phyloP scores from a whole-genome alignment of 2,329 filamentous ascomycete genomes.

The Fonsecaea monophora region DNA sequence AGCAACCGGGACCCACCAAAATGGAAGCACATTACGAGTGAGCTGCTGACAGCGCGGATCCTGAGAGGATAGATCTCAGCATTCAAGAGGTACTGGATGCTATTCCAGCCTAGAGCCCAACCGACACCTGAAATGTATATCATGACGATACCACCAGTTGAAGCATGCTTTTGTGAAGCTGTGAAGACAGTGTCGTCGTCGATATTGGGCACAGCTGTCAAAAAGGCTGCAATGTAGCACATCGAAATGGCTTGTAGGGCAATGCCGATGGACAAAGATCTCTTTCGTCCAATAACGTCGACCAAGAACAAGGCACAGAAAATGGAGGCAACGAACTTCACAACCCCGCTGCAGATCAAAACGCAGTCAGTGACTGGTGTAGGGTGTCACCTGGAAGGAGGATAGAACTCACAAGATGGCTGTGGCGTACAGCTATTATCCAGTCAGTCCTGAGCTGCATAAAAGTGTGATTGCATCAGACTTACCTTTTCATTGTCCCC shows the following conservation, averaged over 20 bases:
- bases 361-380: conserved; percentile 53
- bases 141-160: conserved; percentile 51
- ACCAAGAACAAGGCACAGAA: conserved; percentile 78
- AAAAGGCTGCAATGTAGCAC: conserved; percentile 62
- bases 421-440: conserved; percentile 66
- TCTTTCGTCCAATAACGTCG: conserved; percentile 77
- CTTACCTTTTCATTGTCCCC: conserved; percentile 66
- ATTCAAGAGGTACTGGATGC: conserved; percentile 54
- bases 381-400: neutral
- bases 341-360: conserved; percentile 64
- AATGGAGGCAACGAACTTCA: conserved; percentile 72
- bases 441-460: neutral
- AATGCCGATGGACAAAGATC: conserved; percentile 58
- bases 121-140: conserved; percentile 55
- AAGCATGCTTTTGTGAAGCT: conserved; percentile 42
- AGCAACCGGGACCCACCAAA: conserved; percentile 39
- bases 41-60: conserved; percentile 51
- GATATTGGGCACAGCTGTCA: conserved; percentile 47
- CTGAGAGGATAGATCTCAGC: conserved; percentile 55
- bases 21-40: conserved; percentile 55
- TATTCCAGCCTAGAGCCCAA: conserved; percentile 58
- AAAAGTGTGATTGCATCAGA: neutral
- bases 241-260: conserved; percentile 58
- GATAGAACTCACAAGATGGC: conserved; percentile 11
- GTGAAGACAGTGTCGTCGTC: conserved; percentile 37